A percentile compares a stretch with the other conserved stretches of the same genome.
phyloP scores from a whole-genome alignment of 2,329 filamentous ascomycete species.

The Fusarium proliferatum region DNA sequence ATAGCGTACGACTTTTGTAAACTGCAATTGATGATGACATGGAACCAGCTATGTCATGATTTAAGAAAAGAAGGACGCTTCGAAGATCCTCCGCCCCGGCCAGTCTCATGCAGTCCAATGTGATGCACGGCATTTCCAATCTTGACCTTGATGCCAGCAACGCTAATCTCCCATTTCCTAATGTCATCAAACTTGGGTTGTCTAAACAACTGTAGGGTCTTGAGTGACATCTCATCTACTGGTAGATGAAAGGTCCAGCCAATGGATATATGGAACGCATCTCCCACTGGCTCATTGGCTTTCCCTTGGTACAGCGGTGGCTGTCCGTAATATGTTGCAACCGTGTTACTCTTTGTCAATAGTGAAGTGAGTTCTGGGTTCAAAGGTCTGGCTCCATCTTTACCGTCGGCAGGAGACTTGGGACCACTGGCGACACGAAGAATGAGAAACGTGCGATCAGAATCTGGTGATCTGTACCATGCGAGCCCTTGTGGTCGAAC shows the following conservation, averaged over 20 bases:
- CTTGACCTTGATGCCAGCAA: conserved; percentile 76
- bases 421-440: conserved; percentile 64
- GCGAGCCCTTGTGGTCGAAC: conserved; percentile 55
- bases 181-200: conserved; percentile 47
- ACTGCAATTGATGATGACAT: background rate
- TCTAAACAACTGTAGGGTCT: conserved; percentile 42
- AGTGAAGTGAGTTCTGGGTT: conserved; percentile 70
- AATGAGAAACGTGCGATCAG: conserved; percentile 86
- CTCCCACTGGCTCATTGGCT: conserved; percentile 39
- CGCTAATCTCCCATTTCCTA: conserved; percentile 59
- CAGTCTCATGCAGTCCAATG: conserved; percentile 51
- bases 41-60: conserved; percentile 7
- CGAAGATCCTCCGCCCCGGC: background rate
- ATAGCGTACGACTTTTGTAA: background rate
- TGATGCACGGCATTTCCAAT: conserved; percentile 76
- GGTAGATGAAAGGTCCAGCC: conserved; percentile 80
- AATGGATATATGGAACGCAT: conserved; percentile 86
- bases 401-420: background rate
- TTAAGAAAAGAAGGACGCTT: conserved; percentile 25
- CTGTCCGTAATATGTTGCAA: conserved; percentile 77
- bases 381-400: conserved; percentile 44
- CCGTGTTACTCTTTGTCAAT: conserved; percentile 75
- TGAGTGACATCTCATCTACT: conserved; percentile 50
- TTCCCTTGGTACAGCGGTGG: conserved; percentile 73
- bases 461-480: conserved; percentile 65